phyloP scores from a whole-genome alignment of 192 early-diverging fungal genomes.

The Coemansia sp. region DNA sequence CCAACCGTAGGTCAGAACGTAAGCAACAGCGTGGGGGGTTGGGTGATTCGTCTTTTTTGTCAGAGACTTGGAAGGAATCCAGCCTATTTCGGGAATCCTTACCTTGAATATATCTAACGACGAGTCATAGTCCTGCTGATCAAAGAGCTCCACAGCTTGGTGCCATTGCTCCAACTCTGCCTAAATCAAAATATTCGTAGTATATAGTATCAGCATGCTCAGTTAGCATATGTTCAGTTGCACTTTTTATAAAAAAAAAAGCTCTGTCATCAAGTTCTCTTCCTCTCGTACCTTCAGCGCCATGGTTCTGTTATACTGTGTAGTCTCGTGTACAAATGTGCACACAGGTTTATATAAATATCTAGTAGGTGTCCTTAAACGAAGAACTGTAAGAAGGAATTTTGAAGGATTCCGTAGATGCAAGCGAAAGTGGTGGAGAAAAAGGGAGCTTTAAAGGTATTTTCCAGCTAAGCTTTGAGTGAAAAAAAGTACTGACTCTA shows the following conservation, averaged over 20 bases:
- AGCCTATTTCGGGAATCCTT: conserved; percentile 18
- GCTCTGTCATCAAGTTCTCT: background rate
- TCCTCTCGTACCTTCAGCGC: conserved; percentile 24
- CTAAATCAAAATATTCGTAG: conserved; percentile 32
- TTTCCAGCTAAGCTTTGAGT: no score
- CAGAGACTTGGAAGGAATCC: background rate
- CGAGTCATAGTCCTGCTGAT: conserved; percentile 65
- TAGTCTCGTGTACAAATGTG: background rate
- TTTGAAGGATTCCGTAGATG: no score
- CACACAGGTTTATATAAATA: background rate
- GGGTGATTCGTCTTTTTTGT: background rate
- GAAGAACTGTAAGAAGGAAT: no score
- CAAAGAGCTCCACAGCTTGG: conserved; percentile 72
- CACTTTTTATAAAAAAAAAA: background rate
- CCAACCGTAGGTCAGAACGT: background rate
- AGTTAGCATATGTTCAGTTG: background rate
- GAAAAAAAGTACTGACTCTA: background rate
- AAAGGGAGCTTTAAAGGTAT: no score
- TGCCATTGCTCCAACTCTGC: conserved; percentile 83
- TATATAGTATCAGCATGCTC: background rate
- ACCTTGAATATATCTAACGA: conserved; percentile 72
- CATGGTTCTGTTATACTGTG: conserved; percentile 7
- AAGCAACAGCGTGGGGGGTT: background rate
- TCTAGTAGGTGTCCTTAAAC: background rate
- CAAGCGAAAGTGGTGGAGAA: no score